A percentile compares a stretch with the other conserved stretches of the same genome.
Conservation (phyloP, 1,284 basidiomycete genomes). For the Cryptococcus maquisensis region DNA sequence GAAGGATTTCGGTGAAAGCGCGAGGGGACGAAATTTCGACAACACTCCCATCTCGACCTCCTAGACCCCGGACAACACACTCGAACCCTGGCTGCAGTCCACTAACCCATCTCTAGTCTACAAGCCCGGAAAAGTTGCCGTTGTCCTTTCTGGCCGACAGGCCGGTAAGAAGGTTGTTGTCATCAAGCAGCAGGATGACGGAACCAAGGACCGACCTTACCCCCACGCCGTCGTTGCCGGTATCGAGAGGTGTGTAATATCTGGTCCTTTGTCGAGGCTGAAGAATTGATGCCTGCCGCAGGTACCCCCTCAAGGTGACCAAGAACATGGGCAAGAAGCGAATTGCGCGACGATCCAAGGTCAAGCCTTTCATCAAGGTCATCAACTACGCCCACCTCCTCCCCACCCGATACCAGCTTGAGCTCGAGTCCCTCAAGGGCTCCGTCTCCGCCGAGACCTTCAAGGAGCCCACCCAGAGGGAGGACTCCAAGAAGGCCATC, state of each 20-base stretch:
- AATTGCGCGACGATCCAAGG: constrained; percentile 80
- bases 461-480: constrained; percentile 89
- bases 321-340: constrained; percentile 95
- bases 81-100: neutral
- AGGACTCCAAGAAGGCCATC: constrained; percentile 89
- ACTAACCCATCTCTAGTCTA: constrained; percentile 59
- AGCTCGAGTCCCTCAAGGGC: constrained; percentile 88
- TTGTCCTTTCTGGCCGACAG: constrained; percentile 93
- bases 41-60: neutral
- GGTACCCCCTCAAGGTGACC: constrained; percentile 93
- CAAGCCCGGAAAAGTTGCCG: constrained; percentile 98
- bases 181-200: constrained; percentile 88
- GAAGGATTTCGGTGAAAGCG: too few relatives aligned
- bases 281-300: constrained; percentile 7
- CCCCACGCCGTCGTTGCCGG: constrained; percentile 95
- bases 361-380: constrained; percentile 99
- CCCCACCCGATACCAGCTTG: constrained; percentile 93
- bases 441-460: constrained; percentile 77
- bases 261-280: neutral
- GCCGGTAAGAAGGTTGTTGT: constrained; percentile 97
- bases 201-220: constrained; percentile 83
- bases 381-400: constrained; percentile 97
- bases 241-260: constrained; percentile 61
- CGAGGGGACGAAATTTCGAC: neutral
- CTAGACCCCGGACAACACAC: neutral